These are phyloP conservation scores for Durio zibethinus DNA, from an alignment of 345 rosid genomes.

Conservation along the genomic window DNA sequence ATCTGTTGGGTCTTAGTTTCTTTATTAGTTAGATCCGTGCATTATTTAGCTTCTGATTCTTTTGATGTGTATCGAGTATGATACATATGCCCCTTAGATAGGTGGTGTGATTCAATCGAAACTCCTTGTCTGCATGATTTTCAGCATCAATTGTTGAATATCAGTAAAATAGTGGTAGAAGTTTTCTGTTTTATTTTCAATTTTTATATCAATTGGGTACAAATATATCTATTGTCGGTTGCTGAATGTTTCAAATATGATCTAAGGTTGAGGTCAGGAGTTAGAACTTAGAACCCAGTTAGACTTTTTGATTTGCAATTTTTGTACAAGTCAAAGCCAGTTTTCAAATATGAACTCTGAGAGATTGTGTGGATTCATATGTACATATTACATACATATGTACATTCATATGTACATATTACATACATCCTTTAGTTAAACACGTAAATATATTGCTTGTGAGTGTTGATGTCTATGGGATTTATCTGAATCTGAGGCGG, in stretches of 20 bases:
- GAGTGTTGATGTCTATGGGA: background rate
- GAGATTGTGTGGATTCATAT: background rate
- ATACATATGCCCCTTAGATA: background rate
- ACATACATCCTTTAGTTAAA: background rate
- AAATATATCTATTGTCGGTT: background rate
- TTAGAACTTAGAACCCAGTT: background rate
- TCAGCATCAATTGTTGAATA: background rate
- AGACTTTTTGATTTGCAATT: too few relatives aligned
- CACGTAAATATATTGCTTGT: background rate
- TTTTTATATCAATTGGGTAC: background rate
- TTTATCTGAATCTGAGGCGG: background rate
- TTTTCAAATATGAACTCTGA: too few relatives aligned
- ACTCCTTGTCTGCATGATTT: background rate
- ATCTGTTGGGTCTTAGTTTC: background rate
- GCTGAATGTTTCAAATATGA: background rate
- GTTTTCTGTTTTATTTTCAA: background rate
- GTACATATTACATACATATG: background rate
- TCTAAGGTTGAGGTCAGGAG: background rate
- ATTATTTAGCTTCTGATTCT: background rate
- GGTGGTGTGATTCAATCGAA: background rate
- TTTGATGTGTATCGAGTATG: background rate
- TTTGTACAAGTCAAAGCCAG: too few relatives aligned
- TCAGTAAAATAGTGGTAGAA: background rate
- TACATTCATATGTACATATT: background rate
- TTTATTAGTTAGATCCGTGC: background rate